A percentile compares a stretch with the other conserved stretches of the same genome.
Conservation (phyloP, 1,139 yeast species). For the Blastobotrys buckinghamii region DNA sequence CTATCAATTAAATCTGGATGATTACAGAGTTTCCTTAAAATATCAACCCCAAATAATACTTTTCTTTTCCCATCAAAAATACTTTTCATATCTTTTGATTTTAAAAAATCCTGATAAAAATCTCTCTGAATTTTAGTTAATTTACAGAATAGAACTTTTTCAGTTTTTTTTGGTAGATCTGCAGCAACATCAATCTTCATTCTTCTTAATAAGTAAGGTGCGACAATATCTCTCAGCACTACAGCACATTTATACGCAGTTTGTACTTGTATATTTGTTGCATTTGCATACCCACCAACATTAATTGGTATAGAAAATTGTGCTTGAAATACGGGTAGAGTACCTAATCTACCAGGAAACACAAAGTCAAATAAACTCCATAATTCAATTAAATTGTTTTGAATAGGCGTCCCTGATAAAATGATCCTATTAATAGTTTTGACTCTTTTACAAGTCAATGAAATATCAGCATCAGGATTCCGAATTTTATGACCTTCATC, state of each 20-base stretch:
- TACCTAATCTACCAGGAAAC: conserved; percentile 90
- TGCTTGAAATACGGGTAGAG: conserved; percentile 87
- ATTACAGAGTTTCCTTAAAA: conserved; percentile 84
- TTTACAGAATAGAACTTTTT: conserved; percentile 88
- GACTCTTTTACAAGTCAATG: conserved; percentile 76
- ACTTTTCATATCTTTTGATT: conserved; percentile 67
- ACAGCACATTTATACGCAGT: conserved; percentile 97
- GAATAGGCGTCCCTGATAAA: conserved; percentile 93
- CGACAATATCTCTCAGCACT: conserved; percentile 74
- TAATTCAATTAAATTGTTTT: conserved; percentile 80
- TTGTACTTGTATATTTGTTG: conserved; percentile 91
- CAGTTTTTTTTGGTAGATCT: conserved; percentile 88
- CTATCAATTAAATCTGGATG: conserved; percentile 85
- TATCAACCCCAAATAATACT: conserved; percentile 84
- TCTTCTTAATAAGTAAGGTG: conserved; percentile 82
- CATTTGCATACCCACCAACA: conserved; percentile 98
- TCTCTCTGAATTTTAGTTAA: conserved; percentile 70
- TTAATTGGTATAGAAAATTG: conserved; percentile 92
- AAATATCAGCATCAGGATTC: conserved; percentile 87
- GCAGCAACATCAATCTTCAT: conserved; percentile 95
- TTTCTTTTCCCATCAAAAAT: conserved; percentile 74
- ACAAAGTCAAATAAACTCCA: conserved; percentile 96
- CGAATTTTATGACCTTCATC: conserved; percentile 98
- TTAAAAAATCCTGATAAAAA: conserved; percentile 65
- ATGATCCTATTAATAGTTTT: conserved; percentile 79